Evolutionary conservation across 2,329 filamentous ascomycete genomes (phyloP).

Genomic region (Aspergillus sp.): DNA sequence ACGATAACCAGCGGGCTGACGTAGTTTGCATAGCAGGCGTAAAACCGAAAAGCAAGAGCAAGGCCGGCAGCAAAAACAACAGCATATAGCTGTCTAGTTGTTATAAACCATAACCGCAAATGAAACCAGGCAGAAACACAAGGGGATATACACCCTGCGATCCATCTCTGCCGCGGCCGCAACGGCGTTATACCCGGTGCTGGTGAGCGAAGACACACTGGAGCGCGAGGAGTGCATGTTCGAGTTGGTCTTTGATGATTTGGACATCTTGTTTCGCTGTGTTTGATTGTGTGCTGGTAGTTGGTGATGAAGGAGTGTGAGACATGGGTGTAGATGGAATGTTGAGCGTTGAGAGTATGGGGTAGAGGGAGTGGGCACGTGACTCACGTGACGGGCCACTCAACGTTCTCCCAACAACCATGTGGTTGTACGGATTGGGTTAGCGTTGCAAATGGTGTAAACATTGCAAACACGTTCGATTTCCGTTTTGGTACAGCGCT

Average conservation of each 20-base stretch:
- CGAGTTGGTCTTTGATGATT: neutral
- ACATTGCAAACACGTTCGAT: too few relatives aligned
- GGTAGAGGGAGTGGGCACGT: slow-evolving; percentile 2
- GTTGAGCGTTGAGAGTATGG: neutral
- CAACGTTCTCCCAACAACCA: neutral
- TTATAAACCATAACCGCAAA: slow-evolving; percentile 32
- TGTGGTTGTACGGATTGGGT: neutral
- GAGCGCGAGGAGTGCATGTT: neutral
- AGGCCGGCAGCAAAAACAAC: neutral
- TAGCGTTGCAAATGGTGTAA: too few relatives aligned
- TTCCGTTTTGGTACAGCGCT: too few relatives aligned
- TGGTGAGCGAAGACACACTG: neutral
- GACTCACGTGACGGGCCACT: neutral
- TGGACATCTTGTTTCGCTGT: neutral
- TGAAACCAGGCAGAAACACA: slow-evolving; percentile 32
- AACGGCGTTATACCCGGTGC: neutral
- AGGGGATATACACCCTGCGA: slow-evolving; percentile 28
- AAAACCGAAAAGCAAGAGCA: neutral
- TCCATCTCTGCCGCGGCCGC: slow-evolving; percentile 22
- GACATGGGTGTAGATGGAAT: neutral
- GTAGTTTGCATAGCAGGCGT: neutral
- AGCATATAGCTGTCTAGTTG: slow-evolving; percentile 14
- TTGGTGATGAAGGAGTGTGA: neutral
- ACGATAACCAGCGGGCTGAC: too few relatives aligned
- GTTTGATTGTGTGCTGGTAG: neutral